Percentiles rank a stretch among this genome's conserved stretches.
Conservation (phyloP, 805 yeast genomes). For the Metschnikowia hibisci region DNA sequence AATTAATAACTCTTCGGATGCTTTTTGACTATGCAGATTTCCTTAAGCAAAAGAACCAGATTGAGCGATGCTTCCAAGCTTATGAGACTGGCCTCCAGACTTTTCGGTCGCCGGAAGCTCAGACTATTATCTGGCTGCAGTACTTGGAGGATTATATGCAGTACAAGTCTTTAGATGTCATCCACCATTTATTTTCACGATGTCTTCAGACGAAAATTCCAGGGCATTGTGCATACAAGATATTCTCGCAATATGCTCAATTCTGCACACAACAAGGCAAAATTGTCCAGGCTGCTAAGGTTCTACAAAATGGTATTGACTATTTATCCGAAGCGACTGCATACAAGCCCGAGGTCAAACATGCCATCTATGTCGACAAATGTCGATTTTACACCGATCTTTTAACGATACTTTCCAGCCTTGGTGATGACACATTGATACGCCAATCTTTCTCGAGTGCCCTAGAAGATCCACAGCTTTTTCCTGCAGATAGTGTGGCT, state of each 20-base stretch:
- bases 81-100: conserved; percentile 65
- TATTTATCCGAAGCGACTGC: conserved; percentile 10
- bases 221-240: conserved; percentile 39
- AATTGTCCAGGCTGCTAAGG: conserved; percentile 39
- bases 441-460: conserved; percentile 33
- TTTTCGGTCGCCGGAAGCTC: conserved; percentile 54
- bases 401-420: neutral
- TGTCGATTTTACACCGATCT: conserved; percentile 17
- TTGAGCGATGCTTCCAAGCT: conserved; percentile 50
- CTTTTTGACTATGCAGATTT: conserved; percentile 65
- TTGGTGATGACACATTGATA: neutral
- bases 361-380: conserved; percentile 16
- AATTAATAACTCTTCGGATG: conserved; percentile 64
- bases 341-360: conserved; percentile 6
- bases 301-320: conserved; percentile 19
- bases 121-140: conserved; percentile 65
- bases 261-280: conserved; percentile 60
- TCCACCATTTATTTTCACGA: conserved; percentile 73
- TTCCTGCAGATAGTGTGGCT: conserved; percentile 38
- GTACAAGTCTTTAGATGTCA: conserved; percentile 19
- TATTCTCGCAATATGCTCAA: conserved; percentile 54
- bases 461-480: conserved; percentile 38
- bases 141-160: conserved; percentile 54
- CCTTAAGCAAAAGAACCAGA: conserved; percentile 44
- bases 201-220: conserved; percentile 49